Base-by-base conservation (phyloP, 176 grass and related monocot genomes). In the Juncus effusus region DNA sequence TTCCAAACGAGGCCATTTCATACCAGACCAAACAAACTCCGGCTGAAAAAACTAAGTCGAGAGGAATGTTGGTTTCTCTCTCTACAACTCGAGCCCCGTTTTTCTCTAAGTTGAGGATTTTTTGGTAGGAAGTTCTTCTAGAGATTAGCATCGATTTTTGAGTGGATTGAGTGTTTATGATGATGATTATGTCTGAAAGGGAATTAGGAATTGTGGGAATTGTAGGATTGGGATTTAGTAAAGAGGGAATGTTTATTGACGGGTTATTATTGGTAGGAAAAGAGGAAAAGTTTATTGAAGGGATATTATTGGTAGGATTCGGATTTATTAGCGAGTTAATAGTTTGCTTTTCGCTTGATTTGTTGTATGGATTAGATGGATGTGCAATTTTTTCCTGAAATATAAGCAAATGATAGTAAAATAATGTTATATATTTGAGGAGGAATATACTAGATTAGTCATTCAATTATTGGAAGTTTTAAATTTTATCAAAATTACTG, bases 71-170 rank as follows among this genome's bases (percentile, higher is more conserved):
- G 51, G 92, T 13, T 54, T 91, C 94, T 80, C 94, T 78, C 56
- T 97, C 94, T 65, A 92, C 85, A 70, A 97, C 76, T 60, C 88
- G 82, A n/a, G 77, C 74, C 67, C 85, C 88, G 66, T 59, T 73
- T 84, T 86, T 97, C 80, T 97, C 94, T 75, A 89, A 79, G 79
- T 77, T 80, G 61, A 97, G 78, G 68, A 97, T 97, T 64, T 86
- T 82, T 68, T 92, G 85, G 77, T 97, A 97, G 73, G 94, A 97
- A 54, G 77, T 82, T 79, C 85, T 81, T 68, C 80, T 74, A 57
- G 85, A 97, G n/a, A 89, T 66, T 49, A 97, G 64, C 94, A 86
- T 92, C 58, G 73, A 44, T 40, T 97, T 97, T 63, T 69, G 77
- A 73, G 64, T 84, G 75, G 56, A 86, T 71, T 82, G 77, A 77